Conservation (phyloP, 768 basidiomycete species). For the Tylopilus rubrobrunneus region DNA sequence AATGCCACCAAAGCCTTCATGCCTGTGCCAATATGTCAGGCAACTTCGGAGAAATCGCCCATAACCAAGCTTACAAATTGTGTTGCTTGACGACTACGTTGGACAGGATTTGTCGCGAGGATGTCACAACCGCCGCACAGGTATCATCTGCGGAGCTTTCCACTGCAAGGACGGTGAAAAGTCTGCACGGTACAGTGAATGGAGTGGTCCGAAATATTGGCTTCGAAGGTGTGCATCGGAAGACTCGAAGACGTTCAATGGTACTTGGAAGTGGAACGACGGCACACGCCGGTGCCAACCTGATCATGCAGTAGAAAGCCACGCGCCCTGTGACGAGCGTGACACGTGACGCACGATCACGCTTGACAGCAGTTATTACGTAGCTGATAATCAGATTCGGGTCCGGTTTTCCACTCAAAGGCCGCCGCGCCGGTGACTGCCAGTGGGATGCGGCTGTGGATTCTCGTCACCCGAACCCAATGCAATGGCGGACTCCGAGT, state of each 20-base stretch:
- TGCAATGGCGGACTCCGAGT: too few relatives aligned
- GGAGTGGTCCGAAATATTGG: background rate
- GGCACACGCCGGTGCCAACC: background rate
- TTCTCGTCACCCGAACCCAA: too few relatives aligned
- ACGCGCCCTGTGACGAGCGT: too few relatives aligned
- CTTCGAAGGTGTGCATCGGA: background rate
- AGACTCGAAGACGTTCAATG: background rate
- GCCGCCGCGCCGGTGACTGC: too few relatives aligned
- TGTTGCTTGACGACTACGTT: conserved; percentile 88
- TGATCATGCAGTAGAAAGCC: background rate
- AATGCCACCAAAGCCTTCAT: conserved; percentile 56
- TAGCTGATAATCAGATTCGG: too few relatives aligned
- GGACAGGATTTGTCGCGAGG: conserved; percentile 63
- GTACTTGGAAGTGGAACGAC: background rate
- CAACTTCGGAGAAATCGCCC: background rate
- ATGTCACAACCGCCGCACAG: conserved; percentile 82
- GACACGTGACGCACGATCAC: too few relatives aligned
- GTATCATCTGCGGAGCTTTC: conserved; percentile 95
- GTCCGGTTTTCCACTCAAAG: too few relatives aligned
- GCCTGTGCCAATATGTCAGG: conserved; percentile 9
- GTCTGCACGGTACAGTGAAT: conserved; percentile 5
- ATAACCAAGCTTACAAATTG: conserved; percentile 40
- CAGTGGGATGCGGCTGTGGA: too few relatives aligned
- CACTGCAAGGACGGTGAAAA: conserved; percentile 67
- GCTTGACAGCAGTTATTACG: too few relatives aligned